A percentile compares a stretch with the other conserved stretches of the same genome.
Conservation (phyloP, 306 rosid genomes). For the Pyrus bretschneideri region DNA sequence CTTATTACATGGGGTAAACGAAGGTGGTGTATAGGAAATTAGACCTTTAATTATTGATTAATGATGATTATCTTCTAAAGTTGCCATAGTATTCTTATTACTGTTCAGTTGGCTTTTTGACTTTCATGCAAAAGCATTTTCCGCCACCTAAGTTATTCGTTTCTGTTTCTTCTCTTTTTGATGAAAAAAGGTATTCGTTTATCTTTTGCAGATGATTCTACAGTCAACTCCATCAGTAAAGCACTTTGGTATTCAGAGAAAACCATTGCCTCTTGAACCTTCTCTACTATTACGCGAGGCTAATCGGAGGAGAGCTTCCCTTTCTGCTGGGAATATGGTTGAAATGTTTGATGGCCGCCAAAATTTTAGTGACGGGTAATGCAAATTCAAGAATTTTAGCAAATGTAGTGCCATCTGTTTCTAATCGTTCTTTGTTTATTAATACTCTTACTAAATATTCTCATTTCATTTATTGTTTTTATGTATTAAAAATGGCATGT, state of each 20-base stretch:
- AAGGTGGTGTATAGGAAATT: neutral
- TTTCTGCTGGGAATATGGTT: slow-evolving; percentile 75
- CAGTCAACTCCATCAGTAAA: slow-evolving; percentile 57
- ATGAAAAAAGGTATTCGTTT: neutral
- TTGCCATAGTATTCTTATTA: neutral
- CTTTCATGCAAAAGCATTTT: neutral
- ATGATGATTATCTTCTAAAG: neutral
- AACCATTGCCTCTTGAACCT: slow-evolving; percentile 93
- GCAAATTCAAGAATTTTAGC: slow-evolving; percentile 19
- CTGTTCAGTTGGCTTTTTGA: neutral
- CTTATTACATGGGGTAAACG: neutral
- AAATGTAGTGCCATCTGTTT: slow-evolving; percentile 9
- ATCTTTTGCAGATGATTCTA: slow-evolving; percentile 60
- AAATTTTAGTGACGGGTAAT: slow-evolving; percentile 59
- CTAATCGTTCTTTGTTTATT: neutral
- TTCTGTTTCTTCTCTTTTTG: neutral
- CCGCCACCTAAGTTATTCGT: neutral
- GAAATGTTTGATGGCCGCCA: slow-evolving; percentile 73
- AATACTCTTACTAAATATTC: slow-evolving; percentile 1
- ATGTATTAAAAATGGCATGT: slow-evolving; percentile 7
- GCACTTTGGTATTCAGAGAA: slow-evolving; percentile 83
- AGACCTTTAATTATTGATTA: neutral
- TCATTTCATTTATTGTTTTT: neutral
- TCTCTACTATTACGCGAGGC: slow-evolving; percentile 90
- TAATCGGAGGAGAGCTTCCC: slow-evolving; percentile 94